Base-by-base conservation (phyloP, 1,139 yeast species). In the Saccharomycopsis crataegensis region DNA sequence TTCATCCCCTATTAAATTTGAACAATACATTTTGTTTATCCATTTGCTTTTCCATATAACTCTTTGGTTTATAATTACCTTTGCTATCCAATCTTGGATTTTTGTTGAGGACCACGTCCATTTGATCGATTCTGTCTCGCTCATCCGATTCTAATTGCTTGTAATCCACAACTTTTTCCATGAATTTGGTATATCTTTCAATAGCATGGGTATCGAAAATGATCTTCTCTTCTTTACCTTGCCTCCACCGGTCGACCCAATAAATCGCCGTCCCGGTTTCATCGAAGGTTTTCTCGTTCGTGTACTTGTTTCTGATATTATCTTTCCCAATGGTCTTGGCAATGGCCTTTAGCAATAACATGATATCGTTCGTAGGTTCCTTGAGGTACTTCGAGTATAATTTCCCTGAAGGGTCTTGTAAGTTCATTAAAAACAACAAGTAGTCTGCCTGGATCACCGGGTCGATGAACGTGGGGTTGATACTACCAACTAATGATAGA, bases 401-500 rank as follows among this genome's bases (percentile, higher is more conserved):
- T 43, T 59, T 65, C 57, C 52, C 66, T 49, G 56, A 55, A 9
- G 78, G 73, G 54, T 77, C 79, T 59, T 80, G 86, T 33, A 83
- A 67, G 66, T 93, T 93, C 67, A 91, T 70, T 36, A 86, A 70
- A 63, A 75, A 93, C 34, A 93, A 72, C 45, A 93, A 69, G 66
- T 85, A 93, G 64, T 93, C 99, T 0, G 96, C 96, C 58, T 86
- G 87, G 48, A 89, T 78, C 7, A 86, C 82, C 0, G 96, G 96
- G 65, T 91, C 98, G 14, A 90, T 77, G 37, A 80, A 75, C 8
- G 79, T 76, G 1, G 80, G 72, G 57, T 82, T 82, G n/a, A 91
- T 86, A 54, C 95, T 83, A 1, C 96, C 95, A 22, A 85, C 81
- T 32, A 91, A 69, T 1, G 88, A 77, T 46, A 93, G 71, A 3